A percentile compares a stretch with the other conserved stretches of the same genome.
phyloP scores from a whole-genome alignment of 2,329 filamentous ascomycete genomes.

The Elsinoe fawcettii region DNA sequence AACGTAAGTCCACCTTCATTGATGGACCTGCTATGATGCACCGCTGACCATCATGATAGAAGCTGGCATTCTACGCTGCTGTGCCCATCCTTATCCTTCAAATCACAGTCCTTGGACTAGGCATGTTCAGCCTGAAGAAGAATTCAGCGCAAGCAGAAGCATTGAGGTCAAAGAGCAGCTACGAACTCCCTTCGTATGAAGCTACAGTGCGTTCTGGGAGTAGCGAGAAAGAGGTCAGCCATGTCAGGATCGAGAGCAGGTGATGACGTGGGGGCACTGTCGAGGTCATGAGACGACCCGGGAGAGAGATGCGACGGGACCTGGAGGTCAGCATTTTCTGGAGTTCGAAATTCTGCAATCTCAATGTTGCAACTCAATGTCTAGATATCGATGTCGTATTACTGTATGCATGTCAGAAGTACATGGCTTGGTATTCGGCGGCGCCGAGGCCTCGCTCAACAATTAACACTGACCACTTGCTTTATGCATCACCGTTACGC shows the following conservation, averaged over 20 bases:
- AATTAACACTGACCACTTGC: not conserved
- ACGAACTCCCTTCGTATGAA: not conserved
- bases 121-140: slow-evolving; percentile 10
- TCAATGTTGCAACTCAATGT: not conserved
- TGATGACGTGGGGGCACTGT: not conserved
- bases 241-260: slow-evolving; percentile 3
- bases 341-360: not conserved
- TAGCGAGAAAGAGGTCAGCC: slow-evolving; percentile 1
- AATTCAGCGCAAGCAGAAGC: not conserved
- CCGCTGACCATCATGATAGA: not conserved
- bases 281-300: not conserved
- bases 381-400: not conserved
- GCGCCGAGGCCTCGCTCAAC: not conserved
- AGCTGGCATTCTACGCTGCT: slow-evolving; percentile 11
- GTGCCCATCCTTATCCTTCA: slow-evolving; percentile 13
- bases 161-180: slow-evolving; percentile 11
- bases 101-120: not conserved
- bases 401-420: not conserved
- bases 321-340: not conserved
- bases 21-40: not conserved
- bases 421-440: not conserved
- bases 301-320: not conserved
- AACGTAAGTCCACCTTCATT: not conserved
- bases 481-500: not conserved
- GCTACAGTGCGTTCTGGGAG: not conserved